Conservation (phyloP, 1,284 basidiomycete species). For the Moesziomyces sp. region DNA sequence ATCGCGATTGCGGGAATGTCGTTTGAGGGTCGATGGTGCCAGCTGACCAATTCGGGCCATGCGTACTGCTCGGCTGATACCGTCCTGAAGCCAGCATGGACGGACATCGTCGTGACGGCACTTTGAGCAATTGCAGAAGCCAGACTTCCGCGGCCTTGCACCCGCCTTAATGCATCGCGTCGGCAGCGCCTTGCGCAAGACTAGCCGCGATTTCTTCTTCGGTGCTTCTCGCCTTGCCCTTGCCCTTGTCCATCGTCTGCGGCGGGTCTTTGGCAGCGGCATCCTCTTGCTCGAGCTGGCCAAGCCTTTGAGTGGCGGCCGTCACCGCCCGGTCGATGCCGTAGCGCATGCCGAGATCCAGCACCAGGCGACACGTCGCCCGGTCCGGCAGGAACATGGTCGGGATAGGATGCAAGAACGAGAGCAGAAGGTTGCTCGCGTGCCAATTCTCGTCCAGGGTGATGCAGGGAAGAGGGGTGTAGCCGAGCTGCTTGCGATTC, state of each 20-base stretch:
- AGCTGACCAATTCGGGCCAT: no score
- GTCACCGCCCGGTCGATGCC: constrained; percentile 20
- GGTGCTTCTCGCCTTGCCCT: constrained; percentile 20
- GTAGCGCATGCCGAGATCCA: constrained; percentile 32
- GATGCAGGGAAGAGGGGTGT: constrained; percentile 28
- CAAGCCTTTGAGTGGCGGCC: constrained; percentile 17
- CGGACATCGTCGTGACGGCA: no score
- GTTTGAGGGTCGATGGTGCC: no score
- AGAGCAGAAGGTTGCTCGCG: constrained; percentile 37
- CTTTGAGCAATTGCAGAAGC: no score
- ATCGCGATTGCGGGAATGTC: no score
- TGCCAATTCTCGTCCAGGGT: constrained; percentile 43
- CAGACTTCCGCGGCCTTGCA: neutral
- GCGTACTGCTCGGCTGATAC: no score
- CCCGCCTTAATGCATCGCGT: neutral
- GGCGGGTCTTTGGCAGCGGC: neutral
- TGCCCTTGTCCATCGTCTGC: constrained; percentile 9
- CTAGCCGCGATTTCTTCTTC: constrained; percentile 26
- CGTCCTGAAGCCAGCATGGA: no score
- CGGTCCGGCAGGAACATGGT: constrained; percentile 35
- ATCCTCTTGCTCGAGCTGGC: constrained; percentile 34
- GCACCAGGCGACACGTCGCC: constrained; percentile 22
- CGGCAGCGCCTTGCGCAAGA: constrained; percentile 11
- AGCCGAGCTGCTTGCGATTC: constrained; percentile 29
- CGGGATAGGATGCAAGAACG: constrained; percentile 48